These are phyloP conservation scores for Gossypium bickii DNA, from an alignment of 345 rosid genomes.

Conservation along the genomic window DNA sequence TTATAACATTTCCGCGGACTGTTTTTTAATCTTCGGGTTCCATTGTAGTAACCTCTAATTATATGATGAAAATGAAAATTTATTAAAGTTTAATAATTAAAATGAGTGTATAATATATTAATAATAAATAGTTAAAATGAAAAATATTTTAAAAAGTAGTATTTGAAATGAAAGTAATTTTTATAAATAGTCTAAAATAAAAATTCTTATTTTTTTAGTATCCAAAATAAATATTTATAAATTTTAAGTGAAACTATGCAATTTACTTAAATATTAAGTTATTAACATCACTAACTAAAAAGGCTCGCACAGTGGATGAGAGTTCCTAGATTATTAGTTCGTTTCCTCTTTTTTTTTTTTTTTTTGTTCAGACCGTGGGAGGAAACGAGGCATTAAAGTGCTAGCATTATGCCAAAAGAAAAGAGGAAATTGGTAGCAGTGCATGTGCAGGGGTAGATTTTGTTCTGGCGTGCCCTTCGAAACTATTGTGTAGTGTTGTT, in stretches of 20 bases:
- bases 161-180: too few species aligned
- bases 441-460: slow-evolving; percentile 4
- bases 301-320: slow-evolving; percentile 34
- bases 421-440: not conserved
- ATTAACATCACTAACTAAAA: not conserved
- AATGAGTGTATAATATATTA: too few species aligned
- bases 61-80: too few species aligned
- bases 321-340: slow-evolving; percentile 25
- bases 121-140: too few species aligned
- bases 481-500: not conserved
- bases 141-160: too few species aligned
- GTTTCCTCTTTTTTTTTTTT: not conserved
- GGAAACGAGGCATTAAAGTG: not conserved
- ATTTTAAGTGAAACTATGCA: too few species aligned
- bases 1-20: not conserved
- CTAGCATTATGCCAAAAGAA: not conserved
- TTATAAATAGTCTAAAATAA: too few species aligned
- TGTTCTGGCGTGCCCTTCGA: slow-evolving; percentile 13
- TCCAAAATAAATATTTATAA: too few species aligned
- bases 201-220: too few species aligned
- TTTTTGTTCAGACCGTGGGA: not conserved
- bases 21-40: not conserved
- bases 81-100: too few species aligned
- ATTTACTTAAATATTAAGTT: not conserved
- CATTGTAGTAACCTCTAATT: too few species aligned